These are phyloP conservation scores for Hypoxylon sp. DNA, from an alignment of 2,329 filamentous ascomycete species.

Conservation along the genomic window DNA sequence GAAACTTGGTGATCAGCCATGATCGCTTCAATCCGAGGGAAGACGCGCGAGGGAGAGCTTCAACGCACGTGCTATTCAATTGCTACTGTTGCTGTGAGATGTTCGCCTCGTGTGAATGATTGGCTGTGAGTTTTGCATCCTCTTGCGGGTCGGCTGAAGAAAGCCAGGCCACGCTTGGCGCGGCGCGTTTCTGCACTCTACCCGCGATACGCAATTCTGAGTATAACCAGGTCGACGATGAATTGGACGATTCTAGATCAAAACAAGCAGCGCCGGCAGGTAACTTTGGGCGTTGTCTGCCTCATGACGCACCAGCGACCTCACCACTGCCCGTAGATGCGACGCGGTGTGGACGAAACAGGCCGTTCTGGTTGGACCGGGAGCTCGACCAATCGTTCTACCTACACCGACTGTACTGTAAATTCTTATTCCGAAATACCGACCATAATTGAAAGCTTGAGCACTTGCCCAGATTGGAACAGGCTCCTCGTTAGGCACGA, in stretches of 20 bases:
- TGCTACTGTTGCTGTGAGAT: conserved; percentile 33
- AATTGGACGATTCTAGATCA: conserved; percentile 38
- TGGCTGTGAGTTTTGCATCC: conserved; percentile 45
- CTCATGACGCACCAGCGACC: conserved; percentile 42
- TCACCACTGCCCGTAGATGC: conserved; percentile 38
- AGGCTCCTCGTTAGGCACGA: conserved; percentile 51
- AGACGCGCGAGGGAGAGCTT: conserved; percentile 35
- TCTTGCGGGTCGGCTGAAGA: conserved; percentile 44
- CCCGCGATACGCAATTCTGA: conserved; percentile 41
- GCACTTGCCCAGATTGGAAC: conserved; percentile 46
- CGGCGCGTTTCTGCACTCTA: conserved; percentile 40
- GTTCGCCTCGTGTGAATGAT: conserved; percentile 51
- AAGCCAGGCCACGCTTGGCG: conserved; percentile 44
- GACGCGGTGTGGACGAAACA: conserved; percentile 44
- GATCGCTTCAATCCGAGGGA: conserved; percentile 41
- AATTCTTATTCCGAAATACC: conserved; percentile 46
- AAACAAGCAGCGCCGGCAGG: conserved; percentile 38
- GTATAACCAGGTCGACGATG: conserved; percentile 27
- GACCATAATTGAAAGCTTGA: conserved; percentile 30
- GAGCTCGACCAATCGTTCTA: conserved; percentile 40
- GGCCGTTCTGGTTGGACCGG: conserved; percentile 39
- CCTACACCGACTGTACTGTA: conserved; percentile 43
- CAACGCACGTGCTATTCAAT: conserved; percentile 43
- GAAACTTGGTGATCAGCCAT: conserved; percentile 39
- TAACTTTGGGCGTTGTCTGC: conserved; percentile 35